These are phyloP conservation scores for Ensete ventricosum DNA, from an alignment of 176 grass and related monocot species.

Conservation along the genomic window DNA sequence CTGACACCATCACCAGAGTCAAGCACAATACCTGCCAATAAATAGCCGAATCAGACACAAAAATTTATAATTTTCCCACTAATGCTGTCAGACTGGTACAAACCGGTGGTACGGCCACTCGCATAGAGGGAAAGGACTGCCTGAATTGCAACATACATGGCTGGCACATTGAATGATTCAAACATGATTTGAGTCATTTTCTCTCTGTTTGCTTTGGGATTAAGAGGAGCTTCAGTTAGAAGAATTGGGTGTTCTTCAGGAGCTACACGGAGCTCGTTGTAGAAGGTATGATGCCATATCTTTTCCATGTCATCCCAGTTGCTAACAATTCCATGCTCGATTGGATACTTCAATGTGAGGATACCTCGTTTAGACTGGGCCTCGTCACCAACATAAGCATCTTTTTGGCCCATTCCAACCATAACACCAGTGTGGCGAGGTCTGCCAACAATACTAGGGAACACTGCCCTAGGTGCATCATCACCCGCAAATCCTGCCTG, in stretches of 20 bases:
- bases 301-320: constrained; percentile 12
- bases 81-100: not conserved
- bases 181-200: constrained; percentile 18
- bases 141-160: constrained; percentile 15
- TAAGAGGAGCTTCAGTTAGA: constrained; percentile 6
- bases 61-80: not conserved
- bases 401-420: constrained; percentile 17
- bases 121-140: constrained; percentile 9
- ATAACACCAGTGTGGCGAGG: constrained; percentile 12
- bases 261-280: constrained; percentile 10
- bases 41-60: not conserved
- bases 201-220: constrained; percentile 12
- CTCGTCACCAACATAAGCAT: constrained; percentile 19
- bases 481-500: constrained; percentile 14
- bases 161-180: constrained; percentile 6
- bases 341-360: constrained; percentile 11
- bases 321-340: constrained; percentile 17
- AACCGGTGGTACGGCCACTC: constrained; percentile 9
- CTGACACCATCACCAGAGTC: constrained; percentile 13
- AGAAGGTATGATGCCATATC: constrained; percentile 12
- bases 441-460: constrained; percentile 5
- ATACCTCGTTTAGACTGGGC: constrained; percentile 12
- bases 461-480: constrained; percentile 3
- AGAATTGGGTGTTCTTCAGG: constrained; percentile 7
- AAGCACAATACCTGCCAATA: not conserved